These are phyloP conservation scores for Aspergillus terreus DNA, from an alignment of 2,329 filamentous ascomycete genomes.

Conservation along the genomic window DNA sequence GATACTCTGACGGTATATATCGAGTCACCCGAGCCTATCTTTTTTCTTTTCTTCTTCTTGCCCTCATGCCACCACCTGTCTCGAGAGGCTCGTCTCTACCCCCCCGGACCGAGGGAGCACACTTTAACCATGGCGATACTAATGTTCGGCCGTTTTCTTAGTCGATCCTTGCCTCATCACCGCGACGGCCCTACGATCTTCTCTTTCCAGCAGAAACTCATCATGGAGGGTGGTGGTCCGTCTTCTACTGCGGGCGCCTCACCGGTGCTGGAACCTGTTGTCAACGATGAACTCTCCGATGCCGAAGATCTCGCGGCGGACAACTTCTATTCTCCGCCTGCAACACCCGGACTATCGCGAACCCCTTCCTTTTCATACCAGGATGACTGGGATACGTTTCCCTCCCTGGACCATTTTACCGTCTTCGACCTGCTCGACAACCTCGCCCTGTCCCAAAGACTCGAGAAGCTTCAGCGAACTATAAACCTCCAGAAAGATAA, in stretches of 20 bases:
- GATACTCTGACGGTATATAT: neutral
- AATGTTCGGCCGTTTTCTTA: slow-evolving; percentile 35
- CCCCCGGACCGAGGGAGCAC: neutral
- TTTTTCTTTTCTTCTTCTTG: neutral
- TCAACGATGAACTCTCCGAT: slow-evolving; percentile 24
- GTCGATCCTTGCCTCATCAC: slow-evolving; percentile 31
- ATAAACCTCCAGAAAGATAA: slow-evolving; percentile 80
- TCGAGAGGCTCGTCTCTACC: neutral
- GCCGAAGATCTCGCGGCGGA: slow-evolving; percentile 26
- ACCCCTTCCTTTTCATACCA: slow-evolving; percentile 82
- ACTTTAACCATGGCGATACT: slow-evolving; percentile 34
- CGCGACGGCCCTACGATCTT: slow-evolving; percentile 35
- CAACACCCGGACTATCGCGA: slow-evolving; percentile 56
- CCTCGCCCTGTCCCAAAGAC: slow-evolving; percentile 78
- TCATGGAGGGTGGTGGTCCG: slow-evolving; percentile 27
- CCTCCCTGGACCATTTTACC: slow-evolving; percentile 82
- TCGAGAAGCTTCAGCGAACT: slow-evolving; percentile 85
- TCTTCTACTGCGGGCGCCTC: slow-evolving; percentile 18
- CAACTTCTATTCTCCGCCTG: slow-evolving; percentile 27
- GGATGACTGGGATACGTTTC: slow-evolving; percentile 81
- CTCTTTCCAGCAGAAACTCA: slow-evolving; percentile 34
- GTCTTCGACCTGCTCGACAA: slow-evolving; percentile 95
- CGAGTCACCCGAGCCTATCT: neutral
- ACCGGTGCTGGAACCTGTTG: slow-evolving; percentile 20
- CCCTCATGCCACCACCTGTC: too few species aligned